Percentiles rank a stretch among this genome's conserved stretches.
phyloP scores from a whole-genome alignment of 2,329 filamentous ascomycete genomes.

The Cephalotrichum gorgonifer region DNA sequence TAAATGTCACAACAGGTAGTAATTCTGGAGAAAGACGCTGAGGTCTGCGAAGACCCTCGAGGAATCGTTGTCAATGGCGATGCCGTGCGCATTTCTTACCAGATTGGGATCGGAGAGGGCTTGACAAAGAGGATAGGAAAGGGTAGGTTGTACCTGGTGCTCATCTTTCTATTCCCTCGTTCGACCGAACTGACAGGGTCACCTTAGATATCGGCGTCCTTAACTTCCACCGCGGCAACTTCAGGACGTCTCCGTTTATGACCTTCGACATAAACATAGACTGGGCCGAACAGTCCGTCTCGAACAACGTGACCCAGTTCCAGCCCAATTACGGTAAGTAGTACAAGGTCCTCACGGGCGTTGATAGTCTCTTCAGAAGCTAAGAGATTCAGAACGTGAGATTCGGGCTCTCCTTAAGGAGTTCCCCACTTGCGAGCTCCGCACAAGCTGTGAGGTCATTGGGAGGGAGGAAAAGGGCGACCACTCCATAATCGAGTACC shows the following conservation, averaged over 20 bases:
- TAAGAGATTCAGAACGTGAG: neutral
- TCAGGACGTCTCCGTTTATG: neutral
- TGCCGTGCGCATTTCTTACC: constrained; percentile 2
- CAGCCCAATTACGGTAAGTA: constrained; percentile 1
- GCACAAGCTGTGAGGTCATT: neutral
- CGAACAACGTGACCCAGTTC: constrained; percentile 2
- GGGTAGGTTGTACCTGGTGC: neutral
- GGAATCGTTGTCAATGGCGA: constrained; percentile 2
- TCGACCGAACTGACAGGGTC: too few species aligned
- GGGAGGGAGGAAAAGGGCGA: neutral
- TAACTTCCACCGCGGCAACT: constrained; percentile 2
- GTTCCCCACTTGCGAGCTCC: neutral
- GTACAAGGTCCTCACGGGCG: neutral
- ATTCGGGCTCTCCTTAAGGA: constrained; percentile 1
- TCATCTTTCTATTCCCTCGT: too few species aligned
- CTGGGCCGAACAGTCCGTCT: constrained; percentile 1
- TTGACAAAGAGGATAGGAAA: constrained; percentile 4
- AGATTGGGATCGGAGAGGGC: constrained; percentile 2
- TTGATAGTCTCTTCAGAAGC: neutral
- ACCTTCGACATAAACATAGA: constrained; percentile 2
- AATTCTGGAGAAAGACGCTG: constrained; percentile 1
- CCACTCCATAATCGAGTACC: neutral
- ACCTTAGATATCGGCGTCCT: constrained; percentile 1
- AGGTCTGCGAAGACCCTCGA: constrained; percentile 4
- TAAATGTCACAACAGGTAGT: neutral